A percentile compares a stretch with the other conserved stretches of the same genome.
Conservation (phyloP, 768 basidiomycete species). For the Phaeotremella fagi region DNA sequence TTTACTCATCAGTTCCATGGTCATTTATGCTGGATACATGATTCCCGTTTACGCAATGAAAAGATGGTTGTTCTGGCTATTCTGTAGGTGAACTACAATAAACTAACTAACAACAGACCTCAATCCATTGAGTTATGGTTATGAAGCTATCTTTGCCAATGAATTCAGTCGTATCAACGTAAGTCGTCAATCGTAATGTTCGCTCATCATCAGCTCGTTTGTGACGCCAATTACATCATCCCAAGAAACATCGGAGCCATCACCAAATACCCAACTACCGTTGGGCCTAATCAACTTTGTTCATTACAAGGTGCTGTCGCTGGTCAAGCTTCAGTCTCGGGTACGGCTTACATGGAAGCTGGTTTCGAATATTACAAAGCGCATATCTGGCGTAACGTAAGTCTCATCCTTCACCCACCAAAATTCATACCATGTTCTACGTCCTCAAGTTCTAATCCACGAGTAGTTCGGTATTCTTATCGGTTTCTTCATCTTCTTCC, state of each 20-base stretch:
- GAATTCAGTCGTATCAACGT: constrained; percentile 43
- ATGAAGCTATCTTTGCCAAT: constrained; percentile 42
- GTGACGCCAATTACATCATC: constrained; percentile 39
- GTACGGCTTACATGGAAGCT: constrained; percentile 62
- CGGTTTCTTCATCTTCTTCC: constrained; percentile 66
- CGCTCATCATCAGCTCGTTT: constrained; percentile 20
- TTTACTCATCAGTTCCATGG: constrained; percentile 73
- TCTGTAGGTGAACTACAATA: constrained; percentile 34
- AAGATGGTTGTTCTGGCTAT: constrained; percentile 68
- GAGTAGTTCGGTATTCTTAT: constrained; percentile 62
- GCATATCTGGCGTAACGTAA: constrained; percentile 46
- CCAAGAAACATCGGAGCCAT: constrained; percentile 38
- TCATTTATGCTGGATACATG: constrained; percentile 57
- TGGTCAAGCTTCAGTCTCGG: constrained; percentile 56
- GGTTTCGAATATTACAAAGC: constrained; percentile 49
- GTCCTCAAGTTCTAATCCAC: constrained; percentile 52
- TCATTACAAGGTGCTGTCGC: constrained; percentile 63
- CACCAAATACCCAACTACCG: constrained; percentile 35
- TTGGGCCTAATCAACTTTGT: constrained; percentile 62
- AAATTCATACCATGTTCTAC: too few relatives aligned
- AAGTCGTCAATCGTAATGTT: not conserved
- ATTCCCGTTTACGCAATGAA: constrained; percentile 44
- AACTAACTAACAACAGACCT: constrained; percentile 55
- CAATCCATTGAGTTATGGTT: constrained; percentile 54
- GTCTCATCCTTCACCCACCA: too few relatives aligned